These are phyloP conservation scores for Dentipellis sp. DNA, from an alignment of 768 basidiomycete genomes.

Conservation along the genomic window DNA sequence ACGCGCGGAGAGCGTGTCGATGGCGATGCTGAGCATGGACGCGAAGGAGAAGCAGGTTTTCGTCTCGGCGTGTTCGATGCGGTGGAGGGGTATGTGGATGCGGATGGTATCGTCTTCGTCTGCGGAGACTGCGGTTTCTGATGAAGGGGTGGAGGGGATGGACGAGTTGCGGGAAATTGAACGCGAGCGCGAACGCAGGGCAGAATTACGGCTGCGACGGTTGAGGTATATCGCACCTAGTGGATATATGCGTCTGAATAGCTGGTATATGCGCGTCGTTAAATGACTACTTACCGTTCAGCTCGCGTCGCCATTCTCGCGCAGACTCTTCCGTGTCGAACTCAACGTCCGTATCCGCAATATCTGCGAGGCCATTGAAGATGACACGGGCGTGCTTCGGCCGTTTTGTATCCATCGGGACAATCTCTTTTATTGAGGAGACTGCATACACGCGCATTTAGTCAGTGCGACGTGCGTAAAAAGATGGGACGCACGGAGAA, in stretches of 20 bases:
- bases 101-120: constrained; percentile 29
- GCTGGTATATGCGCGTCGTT: background rate
- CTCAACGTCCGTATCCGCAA: constrained; percentile 26
- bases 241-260: background rate
- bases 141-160: constrained; percentile 14
- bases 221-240: constrained; percentile 37
- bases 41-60: constrained; percentile 11
- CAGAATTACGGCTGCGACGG: constrained; percentile 32
- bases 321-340: constrained; percentile 53
- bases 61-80: constrained; percentile 22
- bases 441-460: constrained; percentile 26
- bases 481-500: constrained; percentile 35
- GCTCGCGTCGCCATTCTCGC: constrained; percentile 38
- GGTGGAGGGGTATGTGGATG: constrained; percentile 35
- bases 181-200: constrained; percentile 9
- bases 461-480: background rate
- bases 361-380: constrained; percentile 23
- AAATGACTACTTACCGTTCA: constrained; percentile 26
- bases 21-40: constrained; percentile 13
- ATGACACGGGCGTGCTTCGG: constrained; percentile 33
- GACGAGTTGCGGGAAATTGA: background rate
- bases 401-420: constrained; percentile 34
- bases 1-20: background rate
- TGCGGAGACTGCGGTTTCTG: constrained; percentile 10
- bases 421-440: constrained; percentile 34